Percentiles rank a stretch among this genome's conserved stretches.
These are phyloP conservation scores for Pilasporangium apinafurcum DNA, from an alignment of 352 stramenopile species.

Conservation along the genomic window DNA sequence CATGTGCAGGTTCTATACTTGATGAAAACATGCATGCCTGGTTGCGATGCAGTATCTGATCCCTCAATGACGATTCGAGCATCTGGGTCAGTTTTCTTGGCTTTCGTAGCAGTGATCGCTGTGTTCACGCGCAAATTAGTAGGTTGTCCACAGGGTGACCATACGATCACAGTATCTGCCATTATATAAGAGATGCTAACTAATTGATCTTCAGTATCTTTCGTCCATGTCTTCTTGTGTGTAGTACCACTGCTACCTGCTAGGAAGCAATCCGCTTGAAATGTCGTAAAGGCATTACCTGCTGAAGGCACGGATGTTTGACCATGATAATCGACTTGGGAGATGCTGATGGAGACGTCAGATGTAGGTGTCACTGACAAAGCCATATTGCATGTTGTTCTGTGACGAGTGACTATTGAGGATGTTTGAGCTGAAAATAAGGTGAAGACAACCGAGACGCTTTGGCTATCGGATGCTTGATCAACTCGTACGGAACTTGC, in stretches of 20 bases:
- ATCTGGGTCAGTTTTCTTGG: too few species aligned
- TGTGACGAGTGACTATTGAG: neutral
- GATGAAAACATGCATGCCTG: too few species aligned
- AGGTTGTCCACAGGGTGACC: conserved; percentile 20
- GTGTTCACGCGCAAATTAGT: conserved; percentile 33
- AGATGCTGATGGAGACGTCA: conserved; percentile 17
- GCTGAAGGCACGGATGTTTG: conserved; percentile 18
- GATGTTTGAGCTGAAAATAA: conserved; percentile 5
- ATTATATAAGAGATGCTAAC: too few species aligned
- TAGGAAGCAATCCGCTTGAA: conserved; percentile 31
- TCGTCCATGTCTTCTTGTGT: conserved; percentile 5
- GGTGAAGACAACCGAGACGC: conserved; percentile 20
- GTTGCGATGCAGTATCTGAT: too few species aligned
- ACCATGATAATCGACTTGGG: conserved; percentile 27
- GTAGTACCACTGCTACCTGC: conserved; percentile 10
- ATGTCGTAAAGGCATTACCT: conserved; percentile 1
- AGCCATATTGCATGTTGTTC: conserved; percentile 15
- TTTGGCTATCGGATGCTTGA: conserved; percentile 11
- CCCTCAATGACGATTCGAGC: too few species aligned
- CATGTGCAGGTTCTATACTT: too few species aligned
- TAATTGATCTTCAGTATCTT: conserved; percentile 11
- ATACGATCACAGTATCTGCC: too few species aligned
- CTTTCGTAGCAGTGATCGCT: conserved; percentile 7
- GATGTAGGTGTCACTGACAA: conserved; percentile 11
- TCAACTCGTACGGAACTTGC: too few species aligned